Evolutionary conservation across 2,329 filamentous ascomycete species (phyloP).

Genomic region (Fusarium algeriense): DNA sequence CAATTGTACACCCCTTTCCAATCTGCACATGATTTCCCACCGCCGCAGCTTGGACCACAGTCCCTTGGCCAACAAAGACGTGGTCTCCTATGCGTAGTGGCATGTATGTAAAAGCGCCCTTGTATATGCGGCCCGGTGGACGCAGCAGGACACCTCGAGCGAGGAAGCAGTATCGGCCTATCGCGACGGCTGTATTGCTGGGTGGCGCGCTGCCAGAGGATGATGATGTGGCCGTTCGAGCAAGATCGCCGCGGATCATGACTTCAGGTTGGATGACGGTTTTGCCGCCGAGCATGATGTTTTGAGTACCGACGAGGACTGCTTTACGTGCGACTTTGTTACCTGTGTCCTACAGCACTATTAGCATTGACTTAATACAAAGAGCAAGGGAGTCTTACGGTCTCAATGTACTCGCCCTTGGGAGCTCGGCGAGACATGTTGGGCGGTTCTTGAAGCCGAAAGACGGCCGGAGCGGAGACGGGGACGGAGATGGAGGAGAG

Average conservation of each 20-base stretch:
- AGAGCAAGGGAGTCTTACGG: conserved; percentile 65
- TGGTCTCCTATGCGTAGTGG: conserved; percentile 95
- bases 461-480: conserved; percentile 25
- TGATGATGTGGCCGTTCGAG: conserved; percentile 65
- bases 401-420: conserved; percentile 97
- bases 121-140: conserved; percentile 85
- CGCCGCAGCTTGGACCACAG: conserved; percentile 84
- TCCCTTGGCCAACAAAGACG: conserved; percentile 84
- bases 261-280: conserved; percentile 96
- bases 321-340: conserved; percentile 98
- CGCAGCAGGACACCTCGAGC: conserved; percentile 81
- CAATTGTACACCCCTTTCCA: conserved; percentile 80
- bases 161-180: conserved; percentile 93
- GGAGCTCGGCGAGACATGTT: conserved; percentile 80
- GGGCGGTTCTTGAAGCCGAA: conserved; percentile 33
- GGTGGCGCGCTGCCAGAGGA: conserved; percentile 57
- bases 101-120: conserved; percentile 83
- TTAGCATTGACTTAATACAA: not conserved
- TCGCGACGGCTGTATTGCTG: conserved; percentile 79
- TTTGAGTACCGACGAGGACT: conserved; percentile 92
- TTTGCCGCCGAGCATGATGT: conserved; percentile 97
- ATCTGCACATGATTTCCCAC: conserved; percentile 90
- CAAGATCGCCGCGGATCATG: conserved; percentile 91
- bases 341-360: conserved; percentile 81
- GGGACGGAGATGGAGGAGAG: conserved; percentile 19